phyloP scores from a whole-genome alignment of 345 rosid species.

The Murraya koenigii region DNA sequence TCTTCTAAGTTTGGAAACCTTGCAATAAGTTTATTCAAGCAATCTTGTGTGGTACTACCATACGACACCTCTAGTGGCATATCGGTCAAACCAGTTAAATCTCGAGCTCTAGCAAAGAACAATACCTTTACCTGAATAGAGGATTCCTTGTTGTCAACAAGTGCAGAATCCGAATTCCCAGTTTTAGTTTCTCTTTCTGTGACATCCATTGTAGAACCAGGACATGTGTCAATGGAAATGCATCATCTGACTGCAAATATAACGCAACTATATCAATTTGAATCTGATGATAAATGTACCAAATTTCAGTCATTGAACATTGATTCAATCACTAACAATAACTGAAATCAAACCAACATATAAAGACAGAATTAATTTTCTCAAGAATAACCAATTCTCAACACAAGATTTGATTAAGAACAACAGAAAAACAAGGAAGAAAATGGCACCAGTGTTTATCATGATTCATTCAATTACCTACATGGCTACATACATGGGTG shows the following conservation, averaged over 20 bases:
- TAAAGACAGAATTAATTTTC: background rate
- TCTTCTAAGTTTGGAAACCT: slow-evolving; percentile 67
- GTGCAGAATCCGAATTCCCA: background rate
- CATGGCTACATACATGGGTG: too few relatives aligned
- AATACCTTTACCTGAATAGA: slow-evolving; percentile 59
- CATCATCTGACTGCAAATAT: slow-evolving; percentile 13
- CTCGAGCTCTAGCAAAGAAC: slow-evolving; percentile 88
- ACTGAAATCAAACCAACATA: background rate
- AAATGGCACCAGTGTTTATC: background rate
- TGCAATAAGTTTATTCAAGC: slow-evolving; percentile 55
- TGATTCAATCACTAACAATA: background rate
- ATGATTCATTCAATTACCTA: background rate
- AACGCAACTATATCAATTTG: background rate
- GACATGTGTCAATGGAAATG: background rate
- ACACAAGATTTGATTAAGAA: background rate
- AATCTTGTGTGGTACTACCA: slow-evolving; percentile 65
- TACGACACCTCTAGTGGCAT: slow-evolving; percentile 47
- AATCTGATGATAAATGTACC: background rate
- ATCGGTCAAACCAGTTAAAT: slow-evolving; percentile 61
- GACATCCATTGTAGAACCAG: slow-evolving; percentile 14
- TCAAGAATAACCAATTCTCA: background rate
- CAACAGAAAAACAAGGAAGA: too few relatives aligned
- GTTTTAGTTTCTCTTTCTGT: slow-evolving; percentile 24
- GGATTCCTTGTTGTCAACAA: slow-evolving; percentile 21
- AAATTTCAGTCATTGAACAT: background rate